These are phyloP conservation scores for Paratrypanosoma confusum DNA, from an alignment of 208 protist species.

Conservation along the genomic window DNA sequence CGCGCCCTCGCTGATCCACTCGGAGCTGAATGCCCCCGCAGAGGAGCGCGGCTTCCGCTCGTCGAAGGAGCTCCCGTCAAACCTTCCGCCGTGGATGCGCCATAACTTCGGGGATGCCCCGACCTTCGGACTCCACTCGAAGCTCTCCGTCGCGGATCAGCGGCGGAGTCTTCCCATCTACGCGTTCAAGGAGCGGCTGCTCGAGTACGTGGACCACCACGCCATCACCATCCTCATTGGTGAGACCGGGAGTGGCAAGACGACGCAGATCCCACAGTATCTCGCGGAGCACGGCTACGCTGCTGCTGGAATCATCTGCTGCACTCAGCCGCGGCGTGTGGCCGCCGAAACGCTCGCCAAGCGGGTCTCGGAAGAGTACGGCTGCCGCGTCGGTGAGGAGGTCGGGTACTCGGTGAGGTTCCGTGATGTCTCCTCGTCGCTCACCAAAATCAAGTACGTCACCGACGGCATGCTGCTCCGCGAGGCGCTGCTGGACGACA, in stretches of 20 bases:
- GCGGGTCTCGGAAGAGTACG: slow-evolving; percentile 98
- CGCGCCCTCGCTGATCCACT: slow-evolving; percentile 33
- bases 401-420: slow-evolving; percentile 99
- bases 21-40: slow-evolving; percentile 45
- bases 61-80: slow-evolving; percentile 26
- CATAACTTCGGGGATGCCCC: slow-evolving; percentile 53
- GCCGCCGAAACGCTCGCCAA: slow-evolving; percentile 98
- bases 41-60: slow-evolving; percentile 54
- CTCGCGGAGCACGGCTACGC: slow-evolving; percentile 86
- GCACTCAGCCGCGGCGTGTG: slow-evolving; percentile 98
- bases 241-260: slow-evolving; percentile 97
- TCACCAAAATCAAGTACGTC: slow-evolving; percentile 99
- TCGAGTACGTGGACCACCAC: slow-evolving; percentile 77
- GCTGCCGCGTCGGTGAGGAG: slow-evolving; percentile 94
- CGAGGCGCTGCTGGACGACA: slow-evolving; percentile 94
- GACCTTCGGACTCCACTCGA: slow-evolving; percentile 49
- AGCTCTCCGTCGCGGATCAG: slow-evolving; percentile 66
- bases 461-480: slow-evolving; percentile 99
- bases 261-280: slow-evolving; percentile 94
- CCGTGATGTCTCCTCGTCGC: slow-evolving; percentile 92
- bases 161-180: slow-evolving; percentile 92
- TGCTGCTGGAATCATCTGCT: slow-evolving; percentile 67
- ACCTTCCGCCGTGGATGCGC: slow-evolving; percentile 74
- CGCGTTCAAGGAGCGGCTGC: slow-evolving; percentile 78
- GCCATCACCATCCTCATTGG: slow-evolving; percentile 87